These are phyloP conservation scores for Zygosaccharomyces gambellarensis DNA, from an alignment of 805 yeast genomes.

Conservation along the genomic window DNA sequence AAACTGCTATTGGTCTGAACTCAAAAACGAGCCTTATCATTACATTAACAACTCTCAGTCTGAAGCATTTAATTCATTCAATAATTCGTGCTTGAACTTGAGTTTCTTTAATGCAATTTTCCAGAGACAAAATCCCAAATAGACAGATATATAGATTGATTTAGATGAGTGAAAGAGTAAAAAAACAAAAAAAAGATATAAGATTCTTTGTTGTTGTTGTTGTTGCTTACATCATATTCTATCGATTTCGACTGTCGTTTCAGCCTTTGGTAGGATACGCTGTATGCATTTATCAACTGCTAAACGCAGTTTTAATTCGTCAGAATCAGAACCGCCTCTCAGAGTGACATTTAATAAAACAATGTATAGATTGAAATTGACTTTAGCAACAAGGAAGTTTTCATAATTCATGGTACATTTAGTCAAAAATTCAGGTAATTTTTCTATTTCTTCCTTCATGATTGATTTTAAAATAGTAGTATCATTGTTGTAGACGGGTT, in stretches of 20 bases:
- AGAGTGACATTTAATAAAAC: constrained; percentile 52
- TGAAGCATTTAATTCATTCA: constrained; percentile 18
- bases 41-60: constrained; percentile 26
- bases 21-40: constrained; percentile 27
- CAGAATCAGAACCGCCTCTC: constrained; percentile 70
- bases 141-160: constrained; percentile 6
- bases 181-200: too few species aligned
- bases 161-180: background rate
- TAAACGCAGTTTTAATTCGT: constrained; percentile 50
- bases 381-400: constrained; percentile 51
- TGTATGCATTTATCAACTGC: constrained; percentile 30
- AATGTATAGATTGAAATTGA: constrained; percentile 56
- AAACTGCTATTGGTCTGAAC: constrained; percentile 13
- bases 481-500: constrained; percentile 7
- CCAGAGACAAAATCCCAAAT: constrained; percentile 30
- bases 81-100: constrained; percentile 30
- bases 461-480: constrained; percentile 32
- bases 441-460: constrained; percentile 44
- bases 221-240: constrained; percentile 12
- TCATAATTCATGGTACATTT: constrained; percentile 42
- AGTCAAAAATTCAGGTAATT: constrained; percentile 48
- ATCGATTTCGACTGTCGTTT: constrained; percentile 33
- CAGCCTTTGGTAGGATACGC: constrained; percentile 21
- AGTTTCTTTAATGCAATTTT: constrained; percentile 29
- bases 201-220: background rate